These are phyloP conservation scores for Ophiostoma novo-ulmi DNA, from an alignment of 2,329 filamentous ascomycete genomes.

Conservation along the genomic window DNA sequence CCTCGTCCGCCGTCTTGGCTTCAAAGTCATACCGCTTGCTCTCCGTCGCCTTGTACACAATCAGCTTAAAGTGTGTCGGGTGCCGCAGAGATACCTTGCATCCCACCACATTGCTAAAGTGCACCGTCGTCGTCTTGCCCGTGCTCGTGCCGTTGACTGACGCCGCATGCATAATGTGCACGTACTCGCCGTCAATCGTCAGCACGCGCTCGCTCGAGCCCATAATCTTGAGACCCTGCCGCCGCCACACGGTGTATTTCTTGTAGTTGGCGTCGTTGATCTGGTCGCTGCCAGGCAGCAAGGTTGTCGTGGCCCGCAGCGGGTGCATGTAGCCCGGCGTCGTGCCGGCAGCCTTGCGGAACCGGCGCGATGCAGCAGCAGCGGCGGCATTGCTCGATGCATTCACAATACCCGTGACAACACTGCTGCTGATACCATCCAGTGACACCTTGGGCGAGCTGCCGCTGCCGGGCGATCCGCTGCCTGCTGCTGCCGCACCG, in stretches of 20 bases:
- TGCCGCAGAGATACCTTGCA: constrained; percentile 77
- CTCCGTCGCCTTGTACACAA: constrained; percentile 71
- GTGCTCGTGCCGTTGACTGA: constrained; percentile 60
- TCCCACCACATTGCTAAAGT: constrained; percentile 75
- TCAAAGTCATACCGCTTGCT: constrained; percentile 83
- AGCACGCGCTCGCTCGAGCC: constrained; percentile 70
- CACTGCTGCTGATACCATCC: constrained; percentile 41
- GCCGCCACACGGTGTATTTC: constrained; percentile 74
- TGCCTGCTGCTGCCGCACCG: neutral
- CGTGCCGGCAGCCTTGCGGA: constrained; percentile 24
- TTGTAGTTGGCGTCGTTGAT: constrained; percentile 58
- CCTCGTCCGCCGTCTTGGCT: constrained; percentile 65
- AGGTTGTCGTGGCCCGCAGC: constrained; percentile 36
- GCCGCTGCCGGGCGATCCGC: constrained; percentile 35
- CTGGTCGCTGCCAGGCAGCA: constrained; percentile 37
- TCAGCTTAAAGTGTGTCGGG: constrained; percentile 65
- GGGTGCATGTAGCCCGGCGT: constrained; percentile 54
- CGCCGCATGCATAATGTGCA: constrained; percentile 70
- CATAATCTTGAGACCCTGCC: constrained; percentile 76
- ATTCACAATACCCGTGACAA: constrained; percentile 40
- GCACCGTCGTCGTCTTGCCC: constrained; percentile 72
- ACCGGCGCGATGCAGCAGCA: constrained; percentile 20
- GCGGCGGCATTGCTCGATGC: constrained; percentile 11
- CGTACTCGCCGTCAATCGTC: constrained; percentile 78
- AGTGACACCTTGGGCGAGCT: constrained; percentile 54